Conservation (phyloP, 2,329 filamentous ascomycete genomes). For the Ceratocystiopsis sp. region DNA sequence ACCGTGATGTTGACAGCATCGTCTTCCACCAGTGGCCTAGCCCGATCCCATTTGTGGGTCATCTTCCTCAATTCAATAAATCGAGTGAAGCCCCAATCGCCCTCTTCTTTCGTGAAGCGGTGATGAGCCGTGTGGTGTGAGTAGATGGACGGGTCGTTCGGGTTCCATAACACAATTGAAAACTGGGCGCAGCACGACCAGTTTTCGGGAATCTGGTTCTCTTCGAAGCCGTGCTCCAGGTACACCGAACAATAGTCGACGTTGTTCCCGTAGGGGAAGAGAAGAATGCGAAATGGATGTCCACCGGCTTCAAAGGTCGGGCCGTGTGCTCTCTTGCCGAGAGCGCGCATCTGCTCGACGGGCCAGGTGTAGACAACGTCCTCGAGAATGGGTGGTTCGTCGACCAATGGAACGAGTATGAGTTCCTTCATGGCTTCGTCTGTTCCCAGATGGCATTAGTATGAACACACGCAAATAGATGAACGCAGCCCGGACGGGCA, state of each 20-base stretch:
- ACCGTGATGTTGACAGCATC: conserved; percentile 66
- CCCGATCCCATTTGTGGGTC: conserved; percentile 54
- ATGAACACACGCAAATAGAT: background rate
- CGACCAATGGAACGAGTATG: conserved; percentile 52
- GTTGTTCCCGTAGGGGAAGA: conserved; percentile 92
- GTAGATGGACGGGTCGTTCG: conserved; percentile 75
- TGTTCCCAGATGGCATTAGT: conserved; percentile 18
- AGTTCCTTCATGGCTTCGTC: conserved; percentile 74
- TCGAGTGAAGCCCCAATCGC: conserved; percentile 97
- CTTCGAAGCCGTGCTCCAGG: conserved; percentile 81
- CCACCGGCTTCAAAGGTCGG: conserved; percentile 76
- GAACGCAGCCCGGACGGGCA: no score
- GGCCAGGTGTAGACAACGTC: conserved; percentile 73
- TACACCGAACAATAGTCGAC: conserved; percentile 90
- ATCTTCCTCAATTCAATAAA: conserved; percentile 80
- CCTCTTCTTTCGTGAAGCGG: conserved; percentile 89
- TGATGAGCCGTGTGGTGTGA: conserved; percentile 76
- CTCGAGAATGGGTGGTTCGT: conserved; percentile 65
- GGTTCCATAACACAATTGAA: conserved; percentile 83
- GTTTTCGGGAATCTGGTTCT: conserved; percentile 60
- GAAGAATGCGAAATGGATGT: conserved; percentile 84
- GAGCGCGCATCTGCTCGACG: conserved; percentile 62
- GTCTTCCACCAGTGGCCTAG: conserved; percentile 58
- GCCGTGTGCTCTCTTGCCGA: conserved; percentile 70
- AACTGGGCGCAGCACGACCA: conserved; percentile 98